Evolutionary conservation across 306 rosid species (phyloP), one percentile per base, ranked within the genome.

Genomic region (Sesbania bispinosa): DNA sequence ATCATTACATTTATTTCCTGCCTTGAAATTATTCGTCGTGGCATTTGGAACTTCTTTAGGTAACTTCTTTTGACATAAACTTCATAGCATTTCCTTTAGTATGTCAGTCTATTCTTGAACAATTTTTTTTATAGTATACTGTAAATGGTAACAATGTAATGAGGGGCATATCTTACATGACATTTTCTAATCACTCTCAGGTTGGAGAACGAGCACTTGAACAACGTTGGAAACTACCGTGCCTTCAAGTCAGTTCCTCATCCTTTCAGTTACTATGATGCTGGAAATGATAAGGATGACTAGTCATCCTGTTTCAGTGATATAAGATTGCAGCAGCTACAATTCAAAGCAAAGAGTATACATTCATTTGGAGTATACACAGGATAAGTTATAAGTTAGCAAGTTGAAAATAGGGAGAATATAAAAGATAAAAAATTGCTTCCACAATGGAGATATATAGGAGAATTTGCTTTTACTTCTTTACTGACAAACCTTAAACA

Each of bases 1-100:
- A 65, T 83, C 7, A 74, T 64, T 14, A 85, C 92, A 4, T 6
- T 66, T 2, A 65, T 79, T 41, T 43, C 85, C 15, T 83, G 87
- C 78, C 79, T 89, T 19, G 89, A 89, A 78, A 76, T 89, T 71
- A 62, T 89, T 67, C 90, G 89, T 8, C 93, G 88, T 7, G 90
- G 93, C 71, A 87, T 89, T 59, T 89, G 96, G 93, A 87, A 79
- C 82, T 89, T 89, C 86, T 89, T 87, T 70, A 80, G 96, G 92
- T 87, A 70, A 66, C 23, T n/a, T 52, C n/a, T 11, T 57, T 27
- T 35, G 39, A 19, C 50, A 41, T 33, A 10, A 53, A 55, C 7
- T 10, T 2, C 9, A 18, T 15, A 38, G 39, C 29, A 1, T 70
- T 39, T 60, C 8, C 7, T 51, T 60, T 6, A 6, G 33, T 10